Conservation (phyloP, 176 grass and related monocot species). For the Leersia perrieri region DNA sequence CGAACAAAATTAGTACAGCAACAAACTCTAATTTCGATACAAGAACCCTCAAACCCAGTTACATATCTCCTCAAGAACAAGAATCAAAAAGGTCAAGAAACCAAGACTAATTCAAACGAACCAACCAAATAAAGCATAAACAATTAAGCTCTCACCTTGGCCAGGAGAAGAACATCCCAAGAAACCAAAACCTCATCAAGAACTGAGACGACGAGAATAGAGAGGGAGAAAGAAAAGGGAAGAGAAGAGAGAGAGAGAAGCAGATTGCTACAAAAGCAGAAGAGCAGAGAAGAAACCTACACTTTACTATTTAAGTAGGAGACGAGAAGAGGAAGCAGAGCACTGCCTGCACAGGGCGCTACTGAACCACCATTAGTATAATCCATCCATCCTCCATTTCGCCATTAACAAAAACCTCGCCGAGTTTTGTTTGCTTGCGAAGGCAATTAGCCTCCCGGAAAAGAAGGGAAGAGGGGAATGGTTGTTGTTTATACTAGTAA, state of each 20-base stretch:
- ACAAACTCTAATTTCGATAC: background rate
- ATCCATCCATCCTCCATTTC: background rate
- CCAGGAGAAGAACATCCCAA: background rate
- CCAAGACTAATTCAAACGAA: background rate
- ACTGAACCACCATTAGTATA: constrained; percentile 40
- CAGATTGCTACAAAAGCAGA: constrained; percentile 15
- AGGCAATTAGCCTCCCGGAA: constrained; percentile 26
- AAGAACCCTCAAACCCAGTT: background rate
- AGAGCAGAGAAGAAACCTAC: constrained; percentile 21
- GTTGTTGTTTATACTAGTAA: constrained; percentile 28
- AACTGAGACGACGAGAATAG: constrained; percentile 20
- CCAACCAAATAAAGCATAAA: background rate
- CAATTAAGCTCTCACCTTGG: constrained; percentile 30
- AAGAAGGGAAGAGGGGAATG: constrained; percentile 12
- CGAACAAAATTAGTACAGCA: background rate
- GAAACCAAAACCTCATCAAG: constrained; percentile 5
- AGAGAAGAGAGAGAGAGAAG: constrained; percentile 1
- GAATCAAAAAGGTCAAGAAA: background rate
- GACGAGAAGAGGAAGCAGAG: background rate
- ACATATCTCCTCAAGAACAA: background rate
- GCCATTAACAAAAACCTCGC: constrained; percentile 29
- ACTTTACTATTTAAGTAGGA: constrained; percentile 42
- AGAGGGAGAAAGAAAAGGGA: background rate
- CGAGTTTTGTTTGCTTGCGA: constrained; percentile 46
- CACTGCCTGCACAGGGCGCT: background rate